Evolutionary conservation across 768 basidiomycete genomes (phyloP).

Genomic region (Tulasnella calospora): DNA sequence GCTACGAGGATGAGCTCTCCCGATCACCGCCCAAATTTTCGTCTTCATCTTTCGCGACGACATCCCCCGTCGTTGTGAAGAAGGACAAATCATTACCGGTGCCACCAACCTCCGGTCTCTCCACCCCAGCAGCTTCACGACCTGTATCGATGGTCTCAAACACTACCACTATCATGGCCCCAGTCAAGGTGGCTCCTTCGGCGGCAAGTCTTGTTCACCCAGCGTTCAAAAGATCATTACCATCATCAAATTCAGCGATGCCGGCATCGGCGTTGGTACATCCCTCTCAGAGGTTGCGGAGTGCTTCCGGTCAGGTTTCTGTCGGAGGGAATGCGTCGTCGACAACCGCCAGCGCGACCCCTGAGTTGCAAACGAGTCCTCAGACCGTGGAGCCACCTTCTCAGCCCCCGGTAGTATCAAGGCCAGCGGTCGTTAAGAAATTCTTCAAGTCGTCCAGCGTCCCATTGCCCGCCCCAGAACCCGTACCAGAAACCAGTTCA

Average conservation of each 20-base stretch:
- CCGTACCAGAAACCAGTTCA: background rate
- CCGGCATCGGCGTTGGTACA: constrained; percentile 13
- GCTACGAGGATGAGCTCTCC: background rate
- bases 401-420: background rate
- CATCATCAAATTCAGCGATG: background rate
- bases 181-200: background rate
- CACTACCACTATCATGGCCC: background rate
- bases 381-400: background rate
- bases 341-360: too few relatives aligned
- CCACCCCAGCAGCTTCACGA: background rate
- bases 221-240: constrained; percentile 1
- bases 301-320: background rate
- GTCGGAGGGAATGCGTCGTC: background rate
- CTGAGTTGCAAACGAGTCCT: background rate
- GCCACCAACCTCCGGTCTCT: background rate
- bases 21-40: background rate
- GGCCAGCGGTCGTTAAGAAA: background rate
- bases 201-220: constrained; percentile 21
- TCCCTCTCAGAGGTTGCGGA: constrained; percentile 18
- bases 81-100: background rate
- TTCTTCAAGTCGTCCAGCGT: background rate
- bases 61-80: background rate
- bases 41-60: background rate
- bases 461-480: background rate
- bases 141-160: background rate